Conservation (phyloP, 257 asterid genomes). For the Solanum clarkiae region DNA sequence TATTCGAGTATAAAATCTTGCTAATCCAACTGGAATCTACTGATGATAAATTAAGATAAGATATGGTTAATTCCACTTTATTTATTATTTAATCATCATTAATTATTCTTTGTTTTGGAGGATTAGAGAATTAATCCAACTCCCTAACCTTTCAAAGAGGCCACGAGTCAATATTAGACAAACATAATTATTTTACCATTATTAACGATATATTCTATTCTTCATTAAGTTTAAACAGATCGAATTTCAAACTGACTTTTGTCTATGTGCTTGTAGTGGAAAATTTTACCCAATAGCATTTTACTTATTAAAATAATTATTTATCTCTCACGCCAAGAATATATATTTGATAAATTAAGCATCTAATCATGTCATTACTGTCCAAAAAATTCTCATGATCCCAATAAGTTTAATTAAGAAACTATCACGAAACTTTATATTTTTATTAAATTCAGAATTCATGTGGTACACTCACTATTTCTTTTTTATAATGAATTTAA, state of each 20-base stretch:
- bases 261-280: neutral
- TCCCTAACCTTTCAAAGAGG: conserved; percentile 6
- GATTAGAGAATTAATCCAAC: conserved; percentile 6
- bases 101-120: conserved; percentile 10
- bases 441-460: neutral
- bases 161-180: neutral
- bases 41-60: conserved; percentile 9
- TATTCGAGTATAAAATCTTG: conserved; percentile 26
- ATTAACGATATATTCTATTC: neutral
- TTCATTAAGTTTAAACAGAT: neutral
- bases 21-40: conserved; percentile 45
- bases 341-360: neutral
- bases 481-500: neutral
- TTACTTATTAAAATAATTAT: neutral
- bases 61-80: conserved; percentile 16
- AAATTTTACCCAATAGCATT: neutral
- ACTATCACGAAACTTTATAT: neutral
- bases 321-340: neutral
- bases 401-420: neutral
- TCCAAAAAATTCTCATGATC: neutral
- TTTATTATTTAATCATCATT: neutral
- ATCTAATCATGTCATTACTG: neutral
- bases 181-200: neutral
- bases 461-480: neutral
- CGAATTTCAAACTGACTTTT: neutral